These are phyloP conservation scores for Celoporthe dispersa DNA, from an alignment of 2,329 filamentous ascomycete species.

Conservation along the genomic window DNA sequence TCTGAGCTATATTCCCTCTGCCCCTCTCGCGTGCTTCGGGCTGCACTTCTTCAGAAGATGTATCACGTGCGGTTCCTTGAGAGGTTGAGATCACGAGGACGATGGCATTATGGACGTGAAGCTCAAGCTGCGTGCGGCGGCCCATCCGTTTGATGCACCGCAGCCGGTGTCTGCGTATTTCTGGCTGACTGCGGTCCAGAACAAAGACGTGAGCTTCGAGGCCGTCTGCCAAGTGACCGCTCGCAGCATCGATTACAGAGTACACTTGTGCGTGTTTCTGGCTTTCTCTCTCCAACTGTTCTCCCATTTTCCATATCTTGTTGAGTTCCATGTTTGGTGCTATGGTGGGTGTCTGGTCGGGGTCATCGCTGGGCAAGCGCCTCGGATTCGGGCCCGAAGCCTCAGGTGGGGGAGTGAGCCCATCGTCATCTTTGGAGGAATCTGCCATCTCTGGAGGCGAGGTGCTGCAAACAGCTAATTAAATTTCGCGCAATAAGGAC, in stretches of 20 bases:
- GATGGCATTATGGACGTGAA: background rate
- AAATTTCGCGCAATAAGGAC: background rate
- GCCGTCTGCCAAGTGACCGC: background rate
- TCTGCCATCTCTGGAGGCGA: no score
- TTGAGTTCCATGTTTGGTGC: conserved; percentile 11
- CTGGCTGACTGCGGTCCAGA: conserved; percentile 2
- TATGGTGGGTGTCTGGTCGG: background rate
- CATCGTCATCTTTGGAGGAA: no score
- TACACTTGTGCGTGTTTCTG: conserved; percentile 9
- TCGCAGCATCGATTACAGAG: conserved; percentile 2
- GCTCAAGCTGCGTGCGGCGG: background rate
- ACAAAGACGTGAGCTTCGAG: conserved; percentile 14
- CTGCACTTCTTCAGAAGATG: background rate
- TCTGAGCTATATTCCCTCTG: no score
- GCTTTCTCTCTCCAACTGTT: background rate
- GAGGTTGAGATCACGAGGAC: conserved; percentile 9
- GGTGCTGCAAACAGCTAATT: background rate
- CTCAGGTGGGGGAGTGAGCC: no score
- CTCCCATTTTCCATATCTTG: background rate
- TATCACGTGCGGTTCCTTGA: background rate
- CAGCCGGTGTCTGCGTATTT: conserved; percentile 11
- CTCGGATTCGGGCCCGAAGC: background rate
- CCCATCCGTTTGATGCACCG: conserved; percentile 17
- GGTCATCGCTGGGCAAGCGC: background rate
- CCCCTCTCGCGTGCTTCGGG: background rate